Conservation (phyloP, 192 early-diverging fungal genomes). For the Coemansia sp. region DNA sequence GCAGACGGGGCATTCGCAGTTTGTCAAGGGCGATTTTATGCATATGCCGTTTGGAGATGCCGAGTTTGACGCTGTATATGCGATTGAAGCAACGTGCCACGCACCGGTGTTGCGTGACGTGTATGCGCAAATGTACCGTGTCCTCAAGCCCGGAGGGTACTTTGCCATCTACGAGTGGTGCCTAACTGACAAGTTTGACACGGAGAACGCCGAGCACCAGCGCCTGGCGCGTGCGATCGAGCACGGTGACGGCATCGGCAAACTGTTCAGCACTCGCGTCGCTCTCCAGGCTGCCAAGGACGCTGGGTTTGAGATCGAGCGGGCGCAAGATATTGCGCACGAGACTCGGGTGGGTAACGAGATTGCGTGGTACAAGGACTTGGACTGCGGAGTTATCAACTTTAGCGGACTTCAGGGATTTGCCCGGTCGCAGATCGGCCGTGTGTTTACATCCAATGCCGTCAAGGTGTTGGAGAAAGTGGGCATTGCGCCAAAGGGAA, state of each 20-base stretch:
- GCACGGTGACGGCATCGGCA: conserved; percentile 88
- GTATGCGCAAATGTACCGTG: conserved; percentile 87
- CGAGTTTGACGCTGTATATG: conserved; percentile 86
- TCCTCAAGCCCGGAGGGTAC: conserved; percentile 87
- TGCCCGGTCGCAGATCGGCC: conserved; percentile 61
- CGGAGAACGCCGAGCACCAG: conserved; percentile 67
- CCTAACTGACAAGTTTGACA: conserved; percentile 86
- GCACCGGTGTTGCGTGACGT: conserved; percentile 80
- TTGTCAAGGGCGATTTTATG: conserved; percentile 86
- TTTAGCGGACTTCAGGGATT: conserved; percentile 51
- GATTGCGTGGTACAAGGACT: conserved; percentile 80
- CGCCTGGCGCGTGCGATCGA: conserved; percentile 82
- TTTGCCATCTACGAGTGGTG: conserved; percentile 97
- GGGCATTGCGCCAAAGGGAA: conserved; percentile 83
- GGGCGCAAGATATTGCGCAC: conserved; percentile 64
- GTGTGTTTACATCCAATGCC: conserved; percentile 74
- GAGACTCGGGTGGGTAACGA: conserved; percentile 60
- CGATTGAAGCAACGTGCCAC: conserved; percentile 96
- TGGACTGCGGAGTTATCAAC: conserved; percentile 56
- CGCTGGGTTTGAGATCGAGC: conserved; percentile 84
- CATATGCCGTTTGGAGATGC: conserved; percentile 82
- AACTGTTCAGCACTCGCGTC: conserved; percentile 73
- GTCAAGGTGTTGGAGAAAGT: conserved; percentile 77
- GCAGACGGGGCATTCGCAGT: conserved; percentile 61
- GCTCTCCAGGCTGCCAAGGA: conserved; percentile 77